Percentiles rank a stretch among this genome's conserved stretches.
These are phyloP conservation scores for Scortechinia acanthostroma DNA, from an alignment of 2,329 filamentous ascomycete genomes.

Conservation along the genomic window DNA sequence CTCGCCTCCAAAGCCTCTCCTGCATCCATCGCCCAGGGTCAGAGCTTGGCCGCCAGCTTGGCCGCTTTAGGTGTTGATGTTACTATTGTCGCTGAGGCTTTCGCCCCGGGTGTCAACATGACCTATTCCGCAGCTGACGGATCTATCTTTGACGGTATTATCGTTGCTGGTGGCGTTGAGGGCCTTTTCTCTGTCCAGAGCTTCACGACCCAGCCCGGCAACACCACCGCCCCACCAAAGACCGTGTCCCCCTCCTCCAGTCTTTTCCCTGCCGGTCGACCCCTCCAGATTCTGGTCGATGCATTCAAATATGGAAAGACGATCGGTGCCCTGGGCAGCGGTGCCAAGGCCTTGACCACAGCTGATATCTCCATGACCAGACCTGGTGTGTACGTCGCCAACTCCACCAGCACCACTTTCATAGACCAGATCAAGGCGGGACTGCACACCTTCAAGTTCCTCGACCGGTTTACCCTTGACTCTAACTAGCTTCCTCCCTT, in stretches of 20 bases:
- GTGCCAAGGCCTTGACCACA: slow-evolving; percentile 28
- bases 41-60: slow-evolving; percentile 41
- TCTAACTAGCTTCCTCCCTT: background rate
- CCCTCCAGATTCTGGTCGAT: slow-evolving; percentile 53
- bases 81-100: slow-evolving; percentile 51
- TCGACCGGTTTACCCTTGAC: slow-evolving; percentile 55
- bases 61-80: slow-evolving; percentile 41
- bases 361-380: slow-evolving; percentile 31
- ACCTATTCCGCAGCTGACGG: slow-evolving; percentile 63
- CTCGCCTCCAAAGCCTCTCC: slow-evolving; percentile 29
- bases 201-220: no score
- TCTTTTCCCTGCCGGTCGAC: slow-evolving; percentile 57
- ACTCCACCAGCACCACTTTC: slow-evolving; percentile 23
- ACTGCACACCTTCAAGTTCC: slow-evolving; percentile 58
- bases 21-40: slow-evolving; percentile 15
- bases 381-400: slow-evolving; percentile 32
- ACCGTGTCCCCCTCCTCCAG: slow-evolving; percentile 22
- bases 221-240: slow-evolving; percentile 14
- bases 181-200: slow-evolving; percentile 38
- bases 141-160: slow-evolving; percentile 51
- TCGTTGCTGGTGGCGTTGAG: slow-evolving; percentile 46
- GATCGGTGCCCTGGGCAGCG: slow-evolving; percentile 45
- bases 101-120: slow-evolving; percentile 43
- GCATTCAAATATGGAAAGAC: slow-evolving; percentile 67
- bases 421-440: slow-evolving; percentile 43